Percentiles rank a stretch among this genome's conserved stretches.
Evolutionary conservation across 2,329 filamentous ascomycete genomes (phyloP).

Genomic region (Cladobotryum protrusum): DNA sequence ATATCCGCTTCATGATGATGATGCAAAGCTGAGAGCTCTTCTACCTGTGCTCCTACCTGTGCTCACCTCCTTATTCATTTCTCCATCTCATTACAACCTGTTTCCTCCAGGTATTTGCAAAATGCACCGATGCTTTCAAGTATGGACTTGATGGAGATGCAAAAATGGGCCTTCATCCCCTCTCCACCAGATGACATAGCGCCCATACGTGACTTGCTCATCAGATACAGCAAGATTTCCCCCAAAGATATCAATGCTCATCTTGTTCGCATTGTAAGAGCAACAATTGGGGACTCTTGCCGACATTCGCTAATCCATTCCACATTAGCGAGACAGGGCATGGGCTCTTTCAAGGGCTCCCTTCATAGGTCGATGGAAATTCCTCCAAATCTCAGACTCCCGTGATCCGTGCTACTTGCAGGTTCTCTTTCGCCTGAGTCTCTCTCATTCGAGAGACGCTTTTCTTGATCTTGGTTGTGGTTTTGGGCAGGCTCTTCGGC

Average conservation of each 20-base stretch:
- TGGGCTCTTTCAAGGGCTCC: conserved; percentile 40
- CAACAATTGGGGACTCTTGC: background rate
- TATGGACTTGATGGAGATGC: conserved; percentile 31
- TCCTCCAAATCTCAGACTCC: conserved; percentile 37
- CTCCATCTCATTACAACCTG: background rate
- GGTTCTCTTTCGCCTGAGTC: conserved; percentile 36
- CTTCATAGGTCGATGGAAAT: conserved; percentile 45
- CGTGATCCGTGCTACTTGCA: conserved; percentile 37
- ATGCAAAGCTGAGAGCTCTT: background rate
- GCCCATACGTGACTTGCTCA: conserved; percentile 30
- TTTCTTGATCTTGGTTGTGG: conserved; percentile 47
- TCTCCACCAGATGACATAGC: conserved; percentile 32
- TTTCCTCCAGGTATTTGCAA: background rate
- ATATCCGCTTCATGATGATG: background rate
- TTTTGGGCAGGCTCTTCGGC: conserved; percentile 44
- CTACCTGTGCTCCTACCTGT: background rate
- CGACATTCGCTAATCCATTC: background rate
- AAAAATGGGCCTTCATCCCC: conserved; percentile 31
- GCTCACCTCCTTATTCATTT: background rate
- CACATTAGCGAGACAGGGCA: conserved; percentile 36
- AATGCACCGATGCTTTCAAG: background rate
- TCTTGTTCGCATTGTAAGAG: conserved; percentile 30
- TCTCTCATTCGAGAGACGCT: conserved; percentile 31
- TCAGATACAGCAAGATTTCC: conserved; percentile 33
- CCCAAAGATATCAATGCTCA: conserved; percentile 29